Evolutionary conservation across 768 basidiomycete species (phyloP).

Genomic region (Pleurotus pulmonarius): DNA sequence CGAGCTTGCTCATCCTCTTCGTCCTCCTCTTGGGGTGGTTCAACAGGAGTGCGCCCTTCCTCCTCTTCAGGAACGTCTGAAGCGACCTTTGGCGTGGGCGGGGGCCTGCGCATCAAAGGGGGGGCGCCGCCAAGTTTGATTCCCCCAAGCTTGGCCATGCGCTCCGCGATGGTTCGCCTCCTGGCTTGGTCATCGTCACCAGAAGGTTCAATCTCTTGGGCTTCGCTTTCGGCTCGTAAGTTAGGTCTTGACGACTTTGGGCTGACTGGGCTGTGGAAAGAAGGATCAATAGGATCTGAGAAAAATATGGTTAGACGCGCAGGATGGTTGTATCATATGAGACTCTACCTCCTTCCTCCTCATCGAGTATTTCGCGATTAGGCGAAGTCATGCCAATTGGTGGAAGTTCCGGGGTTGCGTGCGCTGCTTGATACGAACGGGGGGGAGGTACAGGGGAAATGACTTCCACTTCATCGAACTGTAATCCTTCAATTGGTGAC

Average conservation of each 20-base stretch:
- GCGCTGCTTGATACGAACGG: background rate
- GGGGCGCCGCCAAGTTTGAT: constrained; percentile 78
- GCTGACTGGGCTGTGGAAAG: constrained; percentile 48
- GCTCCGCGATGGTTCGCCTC: constrained; percentile 77
- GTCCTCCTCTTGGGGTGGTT: constrained; percentile 23
- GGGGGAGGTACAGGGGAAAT: constrained; percentile 12
- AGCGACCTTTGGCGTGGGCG: constrained; percentile 24
- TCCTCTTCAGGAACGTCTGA: constrained; percentile 13
- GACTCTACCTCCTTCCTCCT: constrained; percentile 58
- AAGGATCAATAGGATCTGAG: constrained; percentile 67
- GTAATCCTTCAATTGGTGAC: background rate
- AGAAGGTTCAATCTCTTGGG: constrained; percentile 14
- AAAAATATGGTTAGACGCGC: constrained; percentile 2
- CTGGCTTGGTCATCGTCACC: constrained; percentile 49
- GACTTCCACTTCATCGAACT: constrained; percentile 10
- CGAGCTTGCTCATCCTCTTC: constrained; percentile 64
- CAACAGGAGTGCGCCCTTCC: constrained; percentile 12
- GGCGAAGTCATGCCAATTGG: constrained; percentile 19
- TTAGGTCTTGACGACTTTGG: constrained; percentile 31
- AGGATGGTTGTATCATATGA: background rate
- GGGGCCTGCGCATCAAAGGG: constrained; percentile 32
- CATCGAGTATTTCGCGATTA: constrained; percentile 47
- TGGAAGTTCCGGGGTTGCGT: constrained; percentile 11
- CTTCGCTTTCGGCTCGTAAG: constrained; percentile 7
- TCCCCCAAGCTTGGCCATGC: constrained; percentile 93